These are phyloP conservation scores for Pelargonium citronellum DNA, from an alignment of 441 rosid genomes.

Conservation along the genomic window DNA sequence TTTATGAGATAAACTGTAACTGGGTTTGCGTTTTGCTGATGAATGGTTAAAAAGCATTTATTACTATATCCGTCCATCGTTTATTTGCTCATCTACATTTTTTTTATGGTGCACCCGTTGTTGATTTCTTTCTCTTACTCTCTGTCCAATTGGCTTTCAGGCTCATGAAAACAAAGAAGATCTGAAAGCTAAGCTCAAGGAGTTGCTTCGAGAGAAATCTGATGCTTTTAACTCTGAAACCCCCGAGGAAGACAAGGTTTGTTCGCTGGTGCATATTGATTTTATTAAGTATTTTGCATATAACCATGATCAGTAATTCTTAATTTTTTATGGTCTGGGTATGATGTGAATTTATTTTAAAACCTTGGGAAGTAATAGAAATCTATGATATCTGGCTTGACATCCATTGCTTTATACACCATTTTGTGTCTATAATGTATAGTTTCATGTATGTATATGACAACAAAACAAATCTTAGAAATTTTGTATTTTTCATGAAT, in stretches of 20 bases:
- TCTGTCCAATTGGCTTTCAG: constrained; percentile 31
- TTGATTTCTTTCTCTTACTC: not conserved
- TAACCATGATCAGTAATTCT: not conserved
- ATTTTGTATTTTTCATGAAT: too few species aligned
- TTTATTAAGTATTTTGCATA: not conserved
- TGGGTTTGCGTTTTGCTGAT: constrained; percentile 51
- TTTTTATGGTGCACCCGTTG: not conserved
- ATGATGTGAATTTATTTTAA: not conserved
- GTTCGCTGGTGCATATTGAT: constrained; percentile 6
- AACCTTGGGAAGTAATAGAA: not conserved
- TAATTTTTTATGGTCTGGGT: not conserved
- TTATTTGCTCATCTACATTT: not conserved
- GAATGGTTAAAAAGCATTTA: constrained; percentile 33
- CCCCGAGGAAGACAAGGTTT: constrained; percentile 75
- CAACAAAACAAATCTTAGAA: too few species aligned
- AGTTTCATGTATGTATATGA: too few species aligned
- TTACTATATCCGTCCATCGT: not conserved
- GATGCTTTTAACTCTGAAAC: constrained; percentile 63
- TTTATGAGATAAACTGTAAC: constrained; percentile 35
- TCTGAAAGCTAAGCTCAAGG: constrained; percentile 73
- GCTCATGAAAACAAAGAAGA: constrained; percentile 64
- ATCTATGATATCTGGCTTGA: not conserved
- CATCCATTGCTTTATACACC: too few species aligned
- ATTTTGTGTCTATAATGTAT: too few species aligned
- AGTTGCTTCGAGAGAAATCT: constrained; percentile 52